Base-by-base conservation (phyloP, 2,329 filamentous ascomycete species). In the Penicillium sp. region DNA sequence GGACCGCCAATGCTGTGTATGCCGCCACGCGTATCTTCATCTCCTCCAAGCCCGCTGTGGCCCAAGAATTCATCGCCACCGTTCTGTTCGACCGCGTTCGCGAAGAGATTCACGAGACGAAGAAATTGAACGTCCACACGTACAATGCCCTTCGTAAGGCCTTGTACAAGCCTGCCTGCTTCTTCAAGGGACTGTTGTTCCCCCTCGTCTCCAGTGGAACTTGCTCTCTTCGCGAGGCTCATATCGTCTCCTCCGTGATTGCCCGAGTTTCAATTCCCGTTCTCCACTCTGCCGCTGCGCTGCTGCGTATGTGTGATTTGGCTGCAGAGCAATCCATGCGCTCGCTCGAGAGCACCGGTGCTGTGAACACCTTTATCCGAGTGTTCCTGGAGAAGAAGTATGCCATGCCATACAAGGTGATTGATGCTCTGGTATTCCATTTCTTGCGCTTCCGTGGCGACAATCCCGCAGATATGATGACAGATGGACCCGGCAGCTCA, bases 111-210 rank as follows among this genome's bases (percentile, higher is more conserved):
- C 84, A 85, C 64, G 90, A 98, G 69, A 90, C 84, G 54, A 93
- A 93, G 71, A 96, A 96, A 68, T 78, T 98, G 49, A 96, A 96
- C 63, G 85, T 96, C 0, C 93, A 98, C 67, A 77, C 97, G 6
- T 98, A 96, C 79, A 91, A 94, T 61, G 82, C 89, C 0, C 76
- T 98, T 48, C 96, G 96, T 73, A 95, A 95, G 67, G 83, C 82
- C 6, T 78, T 96, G 11, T 96, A 95, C 76, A 95, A 95, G 68
- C 93, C 93, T 5, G 85, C 88, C 0, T 90, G 90, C 13, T 98
- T 95, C 72, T 98, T 98, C 80, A 95, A 96, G 69, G 93, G 90
- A 4, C 83, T 98, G 58, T 76, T 98, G 12, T 97, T 97, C 65
- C 93, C 93, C 0, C 79, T 98, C 13, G 84, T 95, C 8, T 81